A percentile compares a stretch with the other conserved stretches of the same genome.
phyloP scores from a whole-genome alignment of 495 filamentous ascomycete genomes.

The Podospora bellae-mahoneyi region DNA sequence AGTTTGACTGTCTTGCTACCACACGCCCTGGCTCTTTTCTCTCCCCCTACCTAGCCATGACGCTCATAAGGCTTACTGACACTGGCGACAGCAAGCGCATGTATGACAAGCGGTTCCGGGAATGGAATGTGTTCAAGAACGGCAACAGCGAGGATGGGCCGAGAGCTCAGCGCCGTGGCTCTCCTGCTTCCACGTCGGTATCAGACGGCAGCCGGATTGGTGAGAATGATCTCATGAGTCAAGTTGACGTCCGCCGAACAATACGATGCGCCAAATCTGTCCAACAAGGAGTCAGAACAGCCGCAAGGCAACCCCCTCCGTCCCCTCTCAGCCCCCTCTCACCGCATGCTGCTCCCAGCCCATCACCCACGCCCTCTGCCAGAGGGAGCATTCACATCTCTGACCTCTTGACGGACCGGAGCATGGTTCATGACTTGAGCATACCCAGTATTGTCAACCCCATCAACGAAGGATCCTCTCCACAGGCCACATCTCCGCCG shows the following conservation, averaged over 20 bases:
- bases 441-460: slow-evolving; percentile 9
- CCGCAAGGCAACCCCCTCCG: neutral
- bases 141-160: slow-evolving; percentile 31
- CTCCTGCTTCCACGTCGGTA: slow-evolving; percentile 15
- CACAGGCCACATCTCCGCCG: slow-evolving; percentile 15
- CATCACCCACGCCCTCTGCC: neutral
- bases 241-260: slow-evolving; percentile 25
- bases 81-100: slow-evolving; percentile 33
- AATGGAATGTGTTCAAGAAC: slow-evolving; percentile 37
- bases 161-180: slow-evolving; percentile 15
- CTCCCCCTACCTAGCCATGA: slow-evolving; percentile 19
- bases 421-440: neutral
- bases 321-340: neutral
- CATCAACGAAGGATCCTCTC: slow-evolving; percentile 10
- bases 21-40: neutral
- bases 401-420: slow-evolving; percentile 24
- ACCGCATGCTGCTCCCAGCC: neutral
- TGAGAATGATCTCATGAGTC: slow-evolving; percentile 24
- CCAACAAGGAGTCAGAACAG: slow-evolving; percentile 17
- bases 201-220: neutral
- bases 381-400: slow-evolving; percentile 27
- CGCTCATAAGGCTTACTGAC: slow-evolving; percentile 30
- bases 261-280: slow-evolving; percentile 25
- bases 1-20: neutral
- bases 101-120: slow-evolving; percentile 37